These are phyloP conservation scores for Coelastrella sp. DNA, from an alignment of 139 green algal species.

Conservation along the genomic window DNA sequence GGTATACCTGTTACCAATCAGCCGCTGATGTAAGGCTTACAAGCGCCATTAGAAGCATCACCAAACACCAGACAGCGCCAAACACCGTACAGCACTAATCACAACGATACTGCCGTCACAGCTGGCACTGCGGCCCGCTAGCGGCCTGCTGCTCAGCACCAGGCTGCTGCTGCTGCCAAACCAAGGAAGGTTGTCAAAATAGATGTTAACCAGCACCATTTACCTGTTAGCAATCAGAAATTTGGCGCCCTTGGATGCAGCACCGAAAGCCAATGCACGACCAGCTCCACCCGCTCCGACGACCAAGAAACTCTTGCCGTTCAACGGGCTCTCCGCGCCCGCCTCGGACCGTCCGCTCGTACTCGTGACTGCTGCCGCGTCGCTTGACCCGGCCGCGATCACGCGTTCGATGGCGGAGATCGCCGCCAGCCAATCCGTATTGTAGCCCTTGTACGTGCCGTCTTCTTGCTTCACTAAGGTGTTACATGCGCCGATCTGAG, in stretches of 20 bases:
- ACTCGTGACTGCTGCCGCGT: conserved; percentile 35
- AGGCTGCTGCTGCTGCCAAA: conserved; percentile 15
- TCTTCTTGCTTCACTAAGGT: conserved; percentile 84
- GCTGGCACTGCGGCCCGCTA: too few relatives aligned
- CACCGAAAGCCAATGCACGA: conserved; percentile 93
- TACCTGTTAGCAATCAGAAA: conserved; percentile 85
- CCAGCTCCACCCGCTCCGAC: conserved; percentile 95
- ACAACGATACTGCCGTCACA: too few relatives aligned
- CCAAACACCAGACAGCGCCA: too few relatives aligned
- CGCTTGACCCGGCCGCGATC: conserved; percentile 52
- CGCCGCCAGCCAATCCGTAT: conserved; percentile 96
- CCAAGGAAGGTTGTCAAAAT: too few relatives aligned
- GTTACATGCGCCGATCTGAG: conserved; percentile 95
- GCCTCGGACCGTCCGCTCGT: conserved; percentile 7
- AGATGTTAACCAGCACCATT: conserved; percentile 56
- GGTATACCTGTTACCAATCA: too few relatives aligned
- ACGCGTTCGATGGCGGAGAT: conserved; percentile 91
- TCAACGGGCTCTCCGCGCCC: background rate
- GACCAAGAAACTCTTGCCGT: conserved; percentile 89
- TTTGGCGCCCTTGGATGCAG: conserved; percentile 72
- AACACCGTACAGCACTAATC: too few relatives aligned
- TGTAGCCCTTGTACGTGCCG: conserved; percentile 86
- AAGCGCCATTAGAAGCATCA: too few relatives aligned
- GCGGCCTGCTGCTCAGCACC: background rate
- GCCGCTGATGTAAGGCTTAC: too few relatives aligned